Evolutionary conservation across 768 basidiomycete species (phyloP).

Genomic region (Chiua virens): DNA sequence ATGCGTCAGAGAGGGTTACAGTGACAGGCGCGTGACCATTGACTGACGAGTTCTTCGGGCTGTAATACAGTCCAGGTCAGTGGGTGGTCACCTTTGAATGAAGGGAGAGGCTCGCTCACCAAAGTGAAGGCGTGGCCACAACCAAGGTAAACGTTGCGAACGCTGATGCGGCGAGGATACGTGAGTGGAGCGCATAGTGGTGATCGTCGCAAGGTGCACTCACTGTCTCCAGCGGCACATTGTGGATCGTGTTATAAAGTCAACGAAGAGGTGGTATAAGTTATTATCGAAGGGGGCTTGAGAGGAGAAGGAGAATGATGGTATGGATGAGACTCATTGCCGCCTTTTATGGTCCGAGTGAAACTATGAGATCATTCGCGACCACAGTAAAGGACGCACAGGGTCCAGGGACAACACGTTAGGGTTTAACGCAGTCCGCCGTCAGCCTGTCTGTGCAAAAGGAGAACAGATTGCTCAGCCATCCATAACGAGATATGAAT

Average conservation of each 20-base stretch:
- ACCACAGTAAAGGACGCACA: constrained; percentile 19
- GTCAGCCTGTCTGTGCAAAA: constrained; percentile 25
- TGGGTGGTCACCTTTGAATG: neutral
- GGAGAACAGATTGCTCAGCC: constrained; percentile 30
- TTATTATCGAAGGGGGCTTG: constrained; percentile 4
- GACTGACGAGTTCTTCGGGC: constrained; percentile 40
- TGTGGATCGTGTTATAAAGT: constrained; percentile 2
- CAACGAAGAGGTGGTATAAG: neutral
- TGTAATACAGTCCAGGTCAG: constrained; percentile 13
- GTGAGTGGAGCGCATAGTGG: constrained; percentile 1
- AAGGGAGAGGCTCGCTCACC: constrained; percentile 29
- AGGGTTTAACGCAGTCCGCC: constrained; percentile 22
- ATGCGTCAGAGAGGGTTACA: constrained; percentile 8
- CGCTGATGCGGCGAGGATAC: constrained; percentile 24
- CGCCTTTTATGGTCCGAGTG: constrained; percentile 28
- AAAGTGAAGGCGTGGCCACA: constrained; percentile 49
- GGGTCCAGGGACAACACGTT: constrained; percentile 21
- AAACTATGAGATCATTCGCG: constrained; percentile 28
- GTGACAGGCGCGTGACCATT: neutral
- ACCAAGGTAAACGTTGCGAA: constrained; percentile 46
- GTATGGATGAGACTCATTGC: constrained; percentile 5
- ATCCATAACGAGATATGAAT: constrained; percentile 22
- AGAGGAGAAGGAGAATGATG: constrained; percentile 3
- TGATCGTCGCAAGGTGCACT: constrained; percentile 18
- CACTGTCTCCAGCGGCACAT: constrained; percentile 62